phyloP scores from a whole-genome alignment of 2,329 filamentous ascomycete genomes.

The Xylariaceae sp. region DNA sequence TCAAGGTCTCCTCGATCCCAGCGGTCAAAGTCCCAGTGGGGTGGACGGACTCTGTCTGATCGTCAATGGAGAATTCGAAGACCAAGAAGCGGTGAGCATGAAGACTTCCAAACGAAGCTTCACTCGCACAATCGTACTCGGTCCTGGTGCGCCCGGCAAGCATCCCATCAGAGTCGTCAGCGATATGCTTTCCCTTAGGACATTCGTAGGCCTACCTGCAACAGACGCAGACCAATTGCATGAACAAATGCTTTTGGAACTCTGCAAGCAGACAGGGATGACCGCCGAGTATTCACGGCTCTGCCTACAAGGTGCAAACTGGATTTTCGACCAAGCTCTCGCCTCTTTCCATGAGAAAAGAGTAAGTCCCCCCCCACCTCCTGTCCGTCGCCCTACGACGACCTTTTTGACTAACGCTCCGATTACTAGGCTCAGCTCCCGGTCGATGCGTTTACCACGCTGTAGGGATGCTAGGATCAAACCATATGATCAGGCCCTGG shows the following conservation, averaged over 20 bases:
- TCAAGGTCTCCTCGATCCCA: conserved; percentile 64
- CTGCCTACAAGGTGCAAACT: conserved; percentile 73
- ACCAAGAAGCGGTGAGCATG: conserved; percentile 54
- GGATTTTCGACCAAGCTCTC: conserved; percentile 73
- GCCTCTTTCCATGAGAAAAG: conserved; percentile 70
- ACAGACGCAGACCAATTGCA: conserved; percentile 45
- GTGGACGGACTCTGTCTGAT: conserved; percentile 74
- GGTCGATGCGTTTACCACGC: conserved; percentile 40
- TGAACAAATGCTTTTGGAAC: conserved; percentile 66
- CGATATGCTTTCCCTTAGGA: conserved; percentile 70
- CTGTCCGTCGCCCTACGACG: not conserved
- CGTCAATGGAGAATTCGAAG: conserved; percentile 80
- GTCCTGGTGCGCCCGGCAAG: conserved; percentile 61
- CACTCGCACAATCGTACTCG: conserved; percentile 73
- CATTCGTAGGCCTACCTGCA: conserved; percentile 50
- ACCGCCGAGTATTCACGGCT: conserved; percentile 71
- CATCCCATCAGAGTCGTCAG: conserved; percentile 69
- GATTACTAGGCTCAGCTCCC: conserved; percentile 40
- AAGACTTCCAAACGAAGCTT: conserved; percentile 68
- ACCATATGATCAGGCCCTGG: too few species aligned
- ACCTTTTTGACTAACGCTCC: conserved; percentile 14
- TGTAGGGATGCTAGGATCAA: conserved; percentile 4
- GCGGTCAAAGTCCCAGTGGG: conserved; percentile 56
- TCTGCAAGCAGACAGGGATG: conserved; percentile 76
- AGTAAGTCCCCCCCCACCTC: conserved; percentile 41